Evolutionary conservation across 2,329 filamentous ascomycete species (phyloP).

Genomic region (Elsinoe ampelina): DNA sequence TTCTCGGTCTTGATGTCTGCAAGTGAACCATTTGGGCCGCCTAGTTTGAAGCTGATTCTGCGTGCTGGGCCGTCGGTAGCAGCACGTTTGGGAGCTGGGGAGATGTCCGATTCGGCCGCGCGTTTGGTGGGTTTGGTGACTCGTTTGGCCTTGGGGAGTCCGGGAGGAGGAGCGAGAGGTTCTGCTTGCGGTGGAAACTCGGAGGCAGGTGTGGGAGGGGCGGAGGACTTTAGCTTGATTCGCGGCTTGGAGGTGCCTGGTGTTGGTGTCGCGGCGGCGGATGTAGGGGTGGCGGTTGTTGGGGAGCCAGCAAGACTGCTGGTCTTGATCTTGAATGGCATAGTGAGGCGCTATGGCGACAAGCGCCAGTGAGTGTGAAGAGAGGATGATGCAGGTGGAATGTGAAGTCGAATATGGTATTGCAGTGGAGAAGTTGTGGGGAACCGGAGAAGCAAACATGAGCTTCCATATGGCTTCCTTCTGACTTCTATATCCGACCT

Average conservation of each 20-base stretch:
- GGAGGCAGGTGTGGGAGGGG: slow-evolving; percentile 21
- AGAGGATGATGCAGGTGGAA: background rate
- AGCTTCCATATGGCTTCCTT: too few species aligned
- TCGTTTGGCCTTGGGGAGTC: slow-evolving; percentile 22
- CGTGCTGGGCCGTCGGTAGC: slow-evolving; percentile 20
- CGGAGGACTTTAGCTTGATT: slow-evolving; percentile 30
- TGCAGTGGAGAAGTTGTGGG: background rate
- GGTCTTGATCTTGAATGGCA: slow-evolving; percentile 17
- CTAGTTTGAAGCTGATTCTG: slow-evolving; percentile 26
- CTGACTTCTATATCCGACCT: too few species aligned
- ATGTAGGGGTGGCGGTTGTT: slow-evolving; percentile 14
- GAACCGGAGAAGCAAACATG: background rate
- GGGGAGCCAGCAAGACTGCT: slow-evolving; percentile 14
- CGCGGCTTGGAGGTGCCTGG: slow-evolving; percentile 24
- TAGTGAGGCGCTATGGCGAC: background rate
- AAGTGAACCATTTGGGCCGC: slow-evolving; percentile 20
- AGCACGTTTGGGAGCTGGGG: slow-evolving; percentile 25
- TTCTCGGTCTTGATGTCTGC: slow-evolving; percentile 48
- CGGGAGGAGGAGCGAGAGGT: slow-evolving; percentile 19
- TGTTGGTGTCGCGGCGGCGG: slow-evolving; percentile 19
- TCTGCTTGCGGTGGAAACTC: slow-evolving; percentile 24
- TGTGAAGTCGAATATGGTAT: background rate
- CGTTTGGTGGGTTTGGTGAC: slow-evolving; percentile 27
- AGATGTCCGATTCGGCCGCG: slow-evolving; percentile 26
- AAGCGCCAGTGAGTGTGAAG: background rate